Base-by-base conservation (phyloP, 306 rosid genomes). In the Neltuma alba region DNA sequence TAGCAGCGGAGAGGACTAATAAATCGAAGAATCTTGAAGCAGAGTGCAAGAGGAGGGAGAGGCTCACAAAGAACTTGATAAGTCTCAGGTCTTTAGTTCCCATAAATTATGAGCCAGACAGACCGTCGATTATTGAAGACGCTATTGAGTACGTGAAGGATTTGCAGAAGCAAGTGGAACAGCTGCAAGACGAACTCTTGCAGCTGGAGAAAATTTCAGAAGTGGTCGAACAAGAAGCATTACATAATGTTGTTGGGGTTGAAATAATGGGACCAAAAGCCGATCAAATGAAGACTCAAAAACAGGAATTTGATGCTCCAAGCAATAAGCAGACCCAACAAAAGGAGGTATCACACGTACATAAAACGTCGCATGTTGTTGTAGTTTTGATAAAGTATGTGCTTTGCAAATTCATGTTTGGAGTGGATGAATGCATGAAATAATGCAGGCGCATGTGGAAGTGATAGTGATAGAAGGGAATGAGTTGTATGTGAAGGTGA, bases 31-130 rank as follows among this genome's bases (percentile, higher is more conserved):
- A 91, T 80, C 89, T 95, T 40, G 60, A 80, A 4, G 99, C 99
- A 0, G 97, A 95, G 88, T 86, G 94, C 71, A 93, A 45, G 80
- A 90, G 97, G 83, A 92, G 99, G 87, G 91, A 95, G 91, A 95
- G 91, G 79, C 94, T 95, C 3, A 92, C 90, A 41, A 94, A 91
- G 11, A 83, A 94, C 77, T 84, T 95, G 16, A 91, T 84, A 9
- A 75, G 81, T 36, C 97, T 93, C 70, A 87, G 98, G 28, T 83
- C 97, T 30, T 79, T 95, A 92, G 96, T 95, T 82, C 99, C 99
- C n/a, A 90, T 71, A 25, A 93, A 93, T 48, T 91, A 94, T 0
- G 90, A 90, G 96, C 79, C 88, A 65, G 99, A 92, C 70, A 93
- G 84, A 48, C 98, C 99, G 1, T 87, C 98, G 0, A 90, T 91